phyloP scores from a whole-genome alignment of 2,329 filamentous ascomycete species.

The Apiospora marii region DNA sequence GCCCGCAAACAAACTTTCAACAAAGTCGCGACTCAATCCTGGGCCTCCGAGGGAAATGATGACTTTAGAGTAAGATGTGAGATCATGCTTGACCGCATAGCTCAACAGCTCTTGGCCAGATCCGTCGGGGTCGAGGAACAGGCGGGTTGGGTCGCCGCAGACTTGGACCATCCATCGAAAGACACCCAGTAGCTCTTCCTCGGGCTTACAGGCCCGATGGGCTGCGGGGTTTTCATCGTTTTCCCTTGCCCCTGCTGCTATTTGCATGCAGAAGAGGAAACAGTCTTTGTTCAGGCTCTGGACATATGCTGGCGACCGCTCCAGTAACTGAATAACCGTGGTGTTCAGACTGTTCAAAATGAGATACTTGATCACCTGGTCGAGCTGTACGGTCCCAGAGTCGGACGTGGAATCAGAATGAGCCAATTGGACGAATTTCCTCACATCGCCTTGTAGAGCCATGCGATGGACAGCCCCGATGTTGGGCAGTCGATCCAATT shows the following conservation, averaged over 20 bases:
- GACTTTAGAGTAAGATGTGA: background rate
- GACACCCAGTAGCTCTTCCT: background rate
- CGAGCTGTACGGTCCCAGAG: background rate
- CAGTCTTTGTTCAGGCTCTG: background rate
- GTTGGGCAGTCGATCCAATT: background rate
- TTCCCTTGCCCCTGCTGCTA: background rate
- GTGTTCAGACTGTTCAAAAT: background rate
- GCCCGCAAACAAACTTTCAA: background rate
- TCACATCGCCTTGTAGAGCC: background rate
- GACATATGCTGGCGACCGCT: background rate
- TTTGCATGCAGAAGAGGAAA: background rate
- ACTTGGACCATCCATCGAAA: background rate
- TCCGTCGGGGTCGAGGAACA: background rate
- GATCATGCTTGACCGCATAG: background rate
- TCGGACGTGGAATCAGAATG: background rate
- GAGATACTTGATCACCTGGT: background rate
- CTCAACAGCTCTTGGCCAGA: background rate
- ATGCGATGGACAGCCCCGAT: background rate
- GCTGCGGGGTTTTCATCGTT: background rate
- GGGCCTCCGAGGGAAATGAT: background rate
- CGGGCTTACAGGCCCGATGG: background rate
- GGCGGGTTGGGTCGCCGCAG: background rate
- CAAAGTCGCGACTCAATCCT: background rate
- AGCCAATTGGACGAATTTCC: background rate
- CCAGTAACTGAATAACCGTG: background rate